Conservation (phyloP, 1,284 basidiomycete species). For the Cryptococcus jaspeensis region DNA sequence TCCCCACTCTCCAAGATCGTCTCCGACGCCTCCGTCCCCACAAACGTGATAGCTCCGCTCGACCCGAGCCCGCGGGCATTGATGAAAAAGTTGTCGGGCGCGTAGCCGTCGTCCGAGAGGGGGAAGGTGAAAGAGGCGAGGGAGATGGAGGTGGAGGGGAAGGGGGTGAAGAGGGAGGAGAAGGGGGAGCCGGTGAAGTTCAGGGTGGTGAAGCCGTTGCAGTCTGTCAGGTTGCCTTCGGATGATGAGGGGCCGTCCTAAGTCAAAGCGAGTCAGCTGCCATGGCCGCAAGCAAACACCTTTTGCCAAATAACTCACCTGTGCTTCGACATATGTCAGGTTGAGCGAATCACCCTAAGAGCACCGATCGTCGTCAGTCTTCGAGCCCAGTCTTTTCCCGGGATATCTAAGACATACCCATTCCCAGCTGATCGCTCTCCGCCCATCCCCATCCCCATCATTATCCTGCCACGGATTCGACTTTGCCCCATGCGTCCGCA, state of each 20-base stretch:
- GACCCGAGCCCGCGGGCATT: conserved; percentile 43
- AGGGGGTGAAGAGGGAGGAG: conserved; percentile 33
- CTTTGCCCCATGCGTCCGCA: background rate
- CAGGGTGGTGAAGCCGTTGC: conserved; percentile 37
- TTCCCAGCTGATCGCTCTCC: conserved; percentile 13
- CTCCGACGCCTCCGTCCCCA: conserved; percentile 38
- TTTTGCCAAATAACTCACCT: conserved; percentile 24
- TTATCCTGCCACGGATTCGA: conserved; percentile 10
- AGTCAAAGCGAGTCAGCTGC: background rate
- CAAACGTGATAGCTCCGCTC: conserved; percentile 43
- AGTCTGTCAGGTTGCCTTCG: conserved; percentile 39
- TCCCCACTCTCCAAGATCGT: conserved; percentile 30
- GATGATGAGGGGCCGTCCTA: conserved; percentile 38
- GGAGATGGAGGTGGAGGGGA: conserved; percentile 24
- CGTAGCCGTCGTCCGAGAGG: conserved; percentile 14
- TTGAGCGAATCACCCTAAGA: conserved; percentile 23
- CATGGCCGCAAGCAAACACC: background rate
- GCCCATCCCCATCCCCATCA: conserved; percentile 20
- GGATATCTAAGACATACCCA: background rate
- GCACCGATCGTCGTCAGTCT: background rate
- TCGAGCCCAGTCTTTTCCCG: no score
- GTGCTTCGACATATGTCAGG: conserved; percentile 31
- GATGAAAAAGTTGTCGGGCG: conserved; percentile 32
- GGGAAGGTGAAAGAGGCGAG: conserved; percentile 38
- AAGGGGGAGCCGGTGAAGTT: conserved; percentile 28